Conservation (phyloP, 208 protist genomes). For the Crithidia sp. region DNA sequence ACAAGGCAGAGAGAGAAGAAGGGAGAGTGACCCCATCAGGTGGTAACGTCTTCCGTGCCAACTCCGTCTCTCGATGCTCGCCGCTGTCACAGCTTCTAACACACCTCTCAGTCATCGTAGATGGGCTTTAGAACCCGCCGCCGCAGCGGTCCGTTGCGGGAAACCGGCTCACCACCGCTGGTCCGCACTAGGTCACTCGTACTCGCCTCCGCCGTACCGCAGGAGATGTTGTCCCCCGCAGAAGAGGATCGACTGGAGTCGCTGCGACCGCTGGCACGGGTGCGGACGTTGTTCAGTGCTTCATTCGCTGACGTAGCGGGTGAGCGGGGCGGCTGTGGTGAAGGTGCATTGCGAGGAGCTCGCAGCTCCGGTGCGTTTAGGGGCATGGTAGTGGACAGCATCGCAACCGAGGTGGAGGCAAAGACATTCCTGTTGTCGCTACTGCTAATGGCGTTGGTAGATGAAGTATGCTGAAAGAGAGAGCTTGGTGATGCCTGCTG, state of each 20-base stretch:
- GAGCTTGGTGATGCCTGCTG: neutral
- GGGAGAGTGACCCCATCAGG: neutral
- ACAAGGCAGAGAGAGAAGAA: neutral
- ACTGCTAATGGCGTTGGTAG: neutral
- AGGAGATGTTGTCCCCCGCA: neutral
- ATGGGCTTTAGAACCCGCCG: constrained; percentile 17
- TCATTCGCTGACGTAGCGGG: neutral
- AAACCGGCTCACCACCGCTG: neutral
- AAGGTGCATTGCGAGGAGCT: neutral
- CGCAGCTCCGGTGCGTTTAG: neutral
- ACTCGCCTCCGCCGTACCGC: neutral
- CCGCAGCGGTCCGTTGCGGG: constrained; percentile 6
- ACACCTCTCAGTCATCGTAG: constrained; percentile 24
- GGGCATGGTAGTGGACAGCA: neutral
- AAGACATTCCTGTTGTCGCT: neutral
- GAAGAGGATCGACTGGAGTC: constrained; percentile 1
- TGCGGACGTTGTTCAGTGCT: no score
- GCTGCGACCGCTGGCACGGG: neutral
- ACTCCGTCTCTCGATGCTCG: no score
- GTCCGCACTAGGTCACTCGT: neutral
- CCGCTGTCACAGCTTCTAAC: no score
- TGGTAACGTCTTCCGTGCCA: neutral
- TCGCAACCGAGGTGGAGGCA: neutral
- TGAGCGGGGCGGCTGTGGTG: neutral
- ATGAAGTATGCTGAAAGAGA: no score